Base-by-base conservation (phyloP, 345 rosid genomes). In the Turnera subulata region DNA sequence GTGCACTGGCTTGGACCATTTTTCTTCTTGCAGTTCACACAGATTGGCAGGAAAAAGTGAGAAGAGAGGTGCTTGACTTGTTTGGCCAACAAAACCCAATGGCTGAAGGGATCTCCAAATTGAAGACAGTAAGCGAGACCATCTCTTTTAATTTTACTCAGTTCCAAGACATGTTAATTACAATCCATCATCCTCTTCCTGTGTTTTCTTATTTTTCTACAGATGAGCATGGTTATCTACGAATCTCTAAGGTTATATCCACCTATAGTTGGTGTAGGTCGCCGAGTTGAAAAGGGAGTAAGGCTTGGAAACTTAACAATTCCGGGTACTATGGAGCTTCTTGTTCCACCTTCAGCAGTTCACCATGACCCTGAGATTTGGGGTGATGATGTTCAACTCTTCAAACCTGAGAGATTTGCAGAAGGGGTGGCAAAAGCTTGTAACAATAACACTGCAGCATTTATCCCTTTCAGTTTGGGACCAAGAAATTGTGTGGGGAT, bases 21-120 rank as follows among this genome's bases (percentile, higher is more conserved):
- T 21, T 76, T 43, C 80, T 82, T 52, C 61, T 78, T 6, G 82
- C 80, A 19, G 38, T 63, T 39, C 61, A 68, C 49, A 15, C 65
- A 10, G 75, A 77, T 17, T 77, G 80, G 80, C 82, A 78, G 38
- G 80, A 75, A 1, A 63, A 61, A 45, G 82, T 64, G 10, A 73
- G 80, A 40, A 44, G 52, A 6, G 77, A 75, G 50, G 77, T 75
- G 44, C 43, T 70, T 25, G 38, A 63, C 0, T 11, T 62, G 17
- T 64, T 75, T 37, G 77, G 78, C 19, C 14, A 67, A n/a, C 56
- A 39, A 38, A 71, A 58, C 32, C 81, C 76, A 6, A 21, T 18
- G 43, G 20, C 51, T 12, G 75, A 76, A 14, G 58, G 66, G 59
- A 49, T 71, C 2, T 48, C 64, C 15, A 76, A 58, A 56, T 56